Percentiles rank a stretch among this genome's conserved stretches.
phyloP scores from a whole-genome alignment of 495 filamentous ascomycete species.

The Penicillium bovifimosum region DNA sequence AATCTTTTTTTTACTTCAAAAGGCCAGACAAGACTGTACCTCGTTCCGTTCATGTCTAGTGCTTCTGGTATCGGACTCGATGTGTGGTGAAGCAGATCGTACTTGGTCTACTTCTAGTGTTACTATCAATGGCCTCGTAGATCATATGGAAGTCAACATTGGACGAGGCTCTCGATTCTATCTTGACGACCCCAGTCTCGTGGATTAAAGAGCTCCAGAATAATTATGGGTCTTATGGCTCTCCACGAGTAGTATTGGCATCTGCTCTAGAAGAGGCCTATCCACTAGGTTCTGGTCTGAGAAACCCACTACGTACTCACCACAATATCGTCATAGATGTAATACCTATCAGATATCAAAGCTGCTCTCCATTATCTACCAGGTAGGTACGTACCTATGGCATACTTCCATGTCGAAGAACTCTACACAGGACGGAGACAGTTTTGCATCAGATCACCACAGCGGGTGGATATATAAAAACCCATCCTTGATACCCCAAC shows the following conservation, averaged over 20 bases:
- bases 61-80: neutral
- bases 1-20: conserved; percentile 24
- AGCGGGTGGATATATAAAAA: too few relatives aligned
- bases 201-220: neutral
- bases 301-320: neutral
- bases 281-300: neutral
- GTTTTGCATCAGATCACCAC: too few relatives aligned
- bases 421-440: too few relatives aligned
- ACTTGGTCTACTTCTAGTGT: neutral
- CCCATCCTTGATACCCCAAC: too few relatives aligned
- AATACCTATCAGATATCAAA: neutral
- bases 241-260: neutral
- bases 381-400: too few relatives aligned
- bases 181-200: neutral
- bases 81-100: neutral
- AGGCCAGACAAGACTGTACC: conserved; percentile 11
- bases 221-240: conserved; percentile 5
- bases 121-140: neutral
- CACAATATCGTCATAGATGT: neutral
- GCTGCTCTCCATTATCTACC: too few relatives aligned
- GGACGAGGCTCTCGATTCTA: neutral
- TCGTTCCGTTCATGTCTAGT: neutral
- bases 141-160: too few relatives aligned
- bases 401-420: too few relatives aligned
- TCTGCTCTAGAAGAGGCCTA: neutral